Evolutionary conservation across 768 basidiomycete genomes (phyloP).

Genomic region (Serendipita vermifera): DNA sequence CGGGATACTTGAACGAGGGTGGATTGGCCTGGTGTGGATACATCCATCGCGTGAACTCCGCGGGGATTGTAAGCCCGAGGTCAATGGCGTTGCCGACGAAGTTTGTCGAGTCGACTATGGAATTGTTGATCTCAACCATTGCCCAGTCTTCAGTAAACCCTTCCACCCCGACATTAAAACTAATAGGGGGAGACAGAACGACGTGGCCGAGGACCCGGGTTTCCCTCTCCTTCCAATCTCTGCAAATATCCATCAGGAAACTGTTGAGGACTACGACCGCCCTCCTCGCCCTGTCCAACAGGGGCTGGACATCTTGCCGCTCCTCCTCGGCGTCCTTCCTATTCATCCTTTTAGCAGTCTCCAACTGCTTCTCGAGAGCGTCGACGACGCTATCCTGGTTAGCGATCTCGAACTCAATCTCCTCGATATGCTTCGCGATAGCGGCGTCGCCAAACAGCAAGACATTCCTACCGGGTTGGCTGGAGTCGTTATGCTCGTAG

Average conservation of each 20-base stretch:
- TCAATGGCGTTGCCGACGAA: slow-evolving; percentile 21
- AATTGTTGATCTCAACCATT: slow-evolving; percentile 20
- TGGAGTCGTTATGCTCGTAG: slow-evolving; percentile 15
- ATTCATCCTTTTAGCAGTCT: background rate
- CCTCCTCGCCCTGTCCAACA: background rate
- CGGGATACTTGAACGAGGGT: slow-evolving; percentile 23
- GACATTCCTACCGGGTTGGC: slow-evolving; percentile 18
- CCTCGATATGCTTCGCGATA: slow-evolving; percentile 14
- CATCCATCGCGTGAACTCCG: slow-evolving; percentile 16
- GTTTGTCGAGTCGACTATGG: slow-evolving; percentile 17
- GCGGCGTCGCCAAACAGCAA: slow-evolving; percentile 19
- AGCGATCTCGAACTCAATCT: background rate
- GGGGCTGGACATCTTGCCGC: background rate
- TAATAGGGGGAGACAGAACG: slow-evolving; percentile 6
- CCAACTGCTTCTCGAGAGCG: background rate
- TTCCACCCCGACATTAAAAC: background rate
- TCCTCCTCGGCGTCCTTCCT: background rate
- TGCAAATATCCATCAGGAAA: slow-evolving; percentile 15
- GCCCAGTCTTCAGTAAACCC: slow-evolving; percentile 14
- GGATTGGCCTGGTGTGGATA: slow-evolving; percentile 13
- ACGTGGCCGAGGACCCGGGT: slow-evolving; percentile 9
- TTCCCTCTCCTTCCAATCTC: background rate
- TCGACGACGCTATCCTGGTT: background rate
- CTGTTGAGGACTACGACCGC: background rate
- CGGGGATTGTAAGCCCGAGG: slow-evolving; percentile 10